A percentile compares a stretch with the other conserved stretches of the same genome.
Conservation (phyloP, 148 eudicot genomes). For the Chenopodium album region DNA sequence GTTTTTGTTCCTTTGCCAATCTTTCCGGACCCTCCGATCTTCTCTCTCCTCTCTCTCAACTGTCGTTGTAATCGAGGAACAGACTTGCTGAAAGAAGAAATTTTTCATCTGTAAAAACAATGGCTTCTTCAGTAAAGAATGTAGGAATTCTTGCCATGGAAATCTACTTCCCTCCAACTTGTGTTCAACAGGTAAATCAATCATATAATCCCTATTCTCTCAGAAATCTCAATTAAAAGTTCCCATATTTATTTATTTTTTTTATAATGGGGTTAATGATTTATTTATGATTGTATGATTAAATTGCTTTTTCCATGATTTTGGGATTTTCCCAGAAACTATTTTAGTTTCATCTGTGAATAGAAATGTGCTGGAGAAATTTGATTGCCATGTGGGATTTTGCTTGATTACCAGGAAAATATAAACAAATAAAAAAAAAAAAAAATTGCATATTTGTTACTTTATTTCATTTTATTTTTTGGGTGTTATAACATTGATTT, state of each 20-base stretch:
- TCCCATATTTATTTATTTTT: not conserved
- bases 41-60: not conserved
- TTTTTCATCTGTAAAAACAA: not conserved
- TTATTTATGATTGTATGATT: not conserved
- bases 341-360: no score
- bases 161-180: slow-evolving; percentile 95
- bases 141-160: slow-evolving; percentile 98
- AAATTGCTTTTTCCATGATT: not conserved
- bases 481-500: not conserved
- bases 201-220: not conserved
- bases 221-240: not conserved
- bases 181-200: slow-evolving; percentile 72
- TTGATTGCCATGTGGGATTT: not conserved
- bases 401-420: not conserved
- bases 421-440: not conserved
- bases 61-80: slow-evolving; percentile 26
- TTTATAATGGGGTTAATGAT: not conserved
- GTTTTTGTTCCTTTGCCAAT: not conserved
- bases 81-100: not conserved
- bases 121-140: slow-evolving; percentile 40
- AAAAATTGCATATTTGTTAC: not conserved
- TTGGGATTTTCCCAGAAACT: no score
- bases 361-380: not conserved
- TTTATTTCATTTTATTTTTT: not conserved
- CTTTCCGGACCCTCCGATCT: slow-evolving; percentile 1